Evolutionary conservation across 2,329 filamentous ascomycete genomes (phyloP).

Genomic region (Stemphylium vesicarium): DNA sequence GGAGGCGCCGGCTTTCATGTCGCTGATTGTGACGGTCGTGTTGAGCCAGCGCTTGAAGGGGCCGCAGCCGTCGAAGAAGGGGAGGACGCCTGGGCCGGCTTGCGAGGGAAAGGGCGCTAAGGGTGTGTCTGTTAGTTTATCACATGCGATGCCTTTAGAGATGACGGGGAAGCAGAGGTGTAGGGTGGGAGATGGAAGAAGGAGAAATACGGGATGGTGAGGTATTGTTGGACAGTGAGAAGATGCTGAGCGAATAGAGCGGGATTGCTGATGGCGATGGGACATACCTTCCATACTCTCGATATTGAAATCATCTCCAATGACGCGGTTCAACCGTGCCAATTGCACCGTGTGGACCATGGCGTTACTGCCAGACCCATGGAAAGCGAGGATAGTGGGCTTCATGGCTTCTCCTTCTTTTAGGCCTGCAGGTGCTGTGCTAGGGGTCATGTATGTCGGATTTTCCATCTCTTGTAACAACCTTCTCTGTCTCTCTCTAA

Average conservation of each 20-base stretch:
- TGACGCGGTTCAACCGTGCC: slow-evolving; percentile 33
- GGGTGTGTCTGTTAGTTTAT: slow-evolving; percentile 5
- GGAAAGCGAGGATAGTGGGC: slow-evolving; percentile 45
- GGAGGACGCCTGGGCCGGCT: slow-evolving; percentile 45
- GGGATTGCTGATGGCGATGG: too few relatives aligned
- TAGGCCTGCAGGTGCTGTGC: neutral
- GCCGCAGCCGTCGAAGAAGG: slow-evolving; percentile 48
- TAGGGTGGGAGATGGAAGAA: too few relatives aligned
- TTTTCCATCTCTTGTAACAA: neutral
- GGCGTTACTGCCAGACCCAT: slow-evolving; percentile 45
- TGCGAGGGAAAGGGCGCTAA: slow-evolving; percentile 41
- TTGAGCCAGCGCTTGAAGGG: slow-evolving; percentile 45
- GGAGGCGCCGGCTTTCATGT: slow-evolving; percentile 24
- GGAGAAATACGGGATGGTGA: neutral
- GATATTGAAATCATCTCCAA: slow-evolving; percentile 35
- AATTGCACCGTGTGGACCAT: slow-evolving; percentile 44
- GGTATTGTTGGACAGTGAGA: too few relatives aligned
- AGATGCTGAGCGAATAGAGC: too few relatives aligned
- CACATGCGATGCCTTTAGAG: neutral
- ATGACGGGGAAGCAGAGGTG: neutral
- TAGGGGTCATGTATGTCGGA: neutral
- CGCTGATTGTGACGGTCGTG: slow-evolving; percentile 17
- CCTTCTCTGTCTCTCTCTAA: neutral
- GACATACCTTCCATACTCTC: slow-evolving; percentile 33
- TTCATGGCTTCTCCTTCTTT: slow-evolving; percentile 16